phyloP scores from a whole-genome alignment of 139 green algal species.

The Pseudopediastrum boryanum region DNA sequence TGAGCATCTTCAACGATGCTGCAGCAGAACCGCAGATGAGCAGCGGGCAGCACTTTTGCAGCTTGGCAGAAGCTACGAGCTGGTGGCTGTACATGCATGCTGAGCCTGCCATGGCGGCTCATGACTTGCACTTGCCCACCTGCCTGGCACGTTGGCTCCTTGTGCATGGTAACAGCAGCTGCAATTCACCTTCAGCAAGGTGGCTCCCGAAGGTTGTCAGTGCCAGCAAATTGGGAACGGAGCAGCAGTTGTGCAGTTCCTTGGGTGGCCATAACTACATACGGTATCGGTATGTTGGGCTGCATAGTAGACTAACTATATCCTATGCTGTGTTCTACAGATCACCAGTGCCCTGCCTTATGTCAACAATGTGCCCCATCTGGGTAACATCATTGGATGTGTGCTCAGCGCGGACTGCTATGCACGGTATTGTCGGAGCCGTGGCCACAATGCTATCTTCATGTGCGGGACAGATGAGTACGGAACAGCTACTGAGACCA shows the following conservation, averaged over 20 bases:
- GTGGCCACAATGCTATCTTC: slow-evolving; percentile 93
- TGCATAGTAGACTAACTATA: slow-evolving; percentile 30
- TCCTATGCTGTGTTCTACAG: slow-evolving; percentile 62
- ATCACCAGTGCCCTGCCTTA: slow-evolving; percentile 97
- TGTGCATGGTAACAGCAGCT: neutral
- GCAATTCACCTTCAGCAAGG: neutral
- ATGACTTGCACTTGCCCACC: no score
- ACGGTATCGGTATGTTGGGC: neutral
- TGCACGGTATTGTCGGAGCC: slow-evolving; percentile 85
- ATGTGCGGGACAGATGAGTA: slow-evolving; percentile 99
- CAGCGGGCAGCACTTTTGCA: neutral
- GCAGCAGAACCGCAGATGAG: neutral
- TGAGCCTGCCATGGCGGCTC: no score
- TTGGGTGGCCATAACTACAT: neutral
- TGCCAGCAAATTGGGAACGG: neutral
- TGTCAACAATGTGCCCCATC: slow-evolving; percentile 99
- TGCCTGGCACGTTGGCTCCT: neutral
- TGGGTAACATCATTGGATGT: slow-evolving; percentile 99
- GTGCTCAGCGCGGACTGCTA: slow-evolving; percentile 95
- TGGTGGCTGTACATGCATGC: neutral
- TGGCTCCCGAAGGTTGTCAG: no score
- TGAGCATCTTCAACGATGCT: slow-evolving; percentile 2
- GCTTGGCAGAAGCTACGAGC: neutral
- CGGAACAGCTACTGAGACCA: slow-evolving; percentile 97
- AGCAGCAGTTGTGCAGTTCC: no score